Evolutionary conservation across 805 yeast genomes (phyloP).

Genomic region (Candida arabinofermentans): DNA sequence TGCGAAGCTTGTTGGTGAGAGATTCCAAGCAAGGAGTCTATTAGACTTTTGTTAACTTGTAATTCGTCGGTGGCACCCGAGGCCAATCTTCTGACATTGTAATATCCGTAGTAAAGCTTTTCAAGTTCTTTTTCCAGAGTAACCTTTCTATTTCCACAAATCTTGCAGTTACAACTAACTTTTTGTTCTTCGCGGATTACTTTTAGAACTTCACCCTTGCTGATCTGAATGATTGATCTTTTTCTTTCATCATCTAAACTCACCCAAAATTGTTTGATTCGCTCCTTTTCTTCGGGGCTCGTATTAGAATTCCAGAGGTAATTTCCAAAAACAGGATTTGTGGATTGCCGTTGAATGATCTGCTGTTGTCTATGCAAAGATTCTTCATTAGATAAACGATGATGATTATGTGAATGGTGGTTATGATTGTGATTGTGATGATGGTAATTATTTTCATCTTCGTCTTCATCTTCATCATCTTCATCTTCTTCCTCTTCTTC

Average conservation of each 20-base stretch:
- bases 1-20: conserved; percentile 1
- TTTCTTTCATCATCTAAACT: conserved; percentile 57
- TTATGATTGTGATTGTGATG: conserved; percentile 12
- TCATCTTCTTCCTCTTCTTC: conserved; percentile 5
- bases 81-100: conserved; percentile 38
- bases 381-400: conserved; percentile 1
- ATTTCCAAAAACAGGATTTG: conserved; percentile 19
- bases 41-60: conserved; percentile 24
- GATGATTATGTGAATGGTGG: conserved; percentile 11
- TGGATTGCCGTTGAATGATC: conserved; percentile 16
- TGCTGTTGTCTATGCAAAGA: conserved; percentile 18
- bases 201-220: conserved; percentile 63
- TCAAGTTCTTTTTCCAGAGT: conserved; percentile 77
- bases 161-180: conserved; percentile 62
- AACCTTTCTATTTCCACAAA: conserved; percentile 70
- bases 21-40: conserved; percentile 26
- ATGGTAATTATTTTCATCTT: conserved; percentile 12
- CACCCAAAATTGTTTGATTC: conserved; percentile 62
- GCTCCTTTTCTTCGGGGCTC: conserved; percentile 46
- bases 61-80: conserved; percentile 36
- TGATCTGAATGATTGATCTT: conserved; percentile 56
- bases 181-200: conserved; percentile 59
- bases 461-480: conserved; percentile 8
- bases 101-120: conserved; percentile 64
- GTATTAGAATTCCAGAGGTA: conserved; percentile 30